Base-by-base conservation (phyloP, 441 rosid species). In the Rhodomyrtus psidioides region DNA sequence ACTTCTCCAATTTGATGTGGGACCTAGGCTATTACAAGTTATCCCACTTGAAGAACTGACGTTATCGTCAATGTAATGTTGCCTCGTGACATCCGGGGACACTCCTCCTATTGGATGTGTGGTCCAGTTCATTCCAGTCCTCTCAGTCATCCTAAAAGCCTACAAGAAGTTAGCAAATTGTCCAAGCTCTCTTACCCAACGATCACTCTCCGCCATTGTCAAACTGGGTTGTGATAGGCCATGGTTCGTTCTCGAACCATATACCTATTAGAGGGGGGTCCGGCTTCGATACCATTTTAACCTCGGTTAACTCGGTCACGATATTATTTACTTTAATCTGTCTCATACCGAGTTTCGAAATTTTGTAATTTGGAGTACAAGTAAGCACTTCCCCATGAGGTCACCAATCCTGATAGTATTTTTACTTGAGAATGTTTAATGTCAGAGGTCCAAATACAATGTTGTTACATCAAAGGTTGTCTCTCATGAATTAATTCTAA, bases 271-370 rank as follows among this genome's bases (percentile, higher is more conserved):
- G 10, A 6, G 4, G 19, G 62, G 21, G 34, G 46, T 65, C 14
- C 1, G 19, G 7, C 14, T 34, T 70, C 3, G 5, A 5, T 39
- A 70, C 4, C 49, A 39, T 7, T 21, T 70, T 19, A 70, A 26
- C 15, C 8, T 70, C 1, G 1, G 3, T 39, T 34, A 21, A 70
- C 26, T 34, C 4, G 2, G 15, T 0, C 23, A 12, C 2, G 4
- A 2, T 19, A 70, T 70, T 70, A 3, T 17, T 23, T 21, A 62
- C 12, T 39, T 17, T 30, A 34, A 9, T 70, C 13, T 8, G 4
- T 21, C 15, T 70, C n/a, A 19, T 70, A 10, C 15, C 0, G 4
- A 39, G 9, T 3, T 15, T 70, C 3, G 6, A 6, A 42, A 39
- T 70, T 12, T 70, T 70, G 24, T 70, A 26, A 70, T 34, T 39